phyloP scores from a whole-genome alignment of 2,329 filamentous ascomycete genomes.

The Thermochaetoides dissita region DNA sequence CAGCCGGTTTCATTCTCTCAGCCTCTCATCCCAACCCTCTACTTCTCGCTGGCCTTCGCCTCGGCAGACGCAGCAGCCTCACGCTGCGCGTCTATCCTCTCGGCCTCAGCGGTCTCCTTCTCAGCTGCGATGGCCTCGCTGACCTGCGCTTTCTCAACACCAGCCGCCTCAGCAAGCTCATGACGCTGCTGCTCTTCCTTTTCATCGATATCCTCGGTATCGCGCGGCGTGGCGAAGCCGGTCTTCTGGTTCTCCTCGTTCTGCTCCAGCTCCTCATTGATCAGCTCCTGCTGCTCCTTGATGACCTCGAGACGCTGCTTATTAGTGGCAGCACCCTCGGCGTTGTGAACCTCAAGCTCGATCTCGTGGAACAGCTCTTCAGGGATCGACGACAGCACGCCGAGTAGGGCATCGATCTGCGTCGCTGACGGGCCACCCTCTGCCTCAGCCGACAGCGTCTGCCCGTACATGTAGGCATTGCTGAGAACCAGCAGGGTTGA shows the following conservation, averaged over 20 bases:
- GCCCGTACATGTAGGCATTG: conserved; percentile 94
- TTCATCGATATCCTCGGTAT: conserved; percentile 87
- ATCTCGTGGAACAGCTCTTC: conserved; percentile 99
- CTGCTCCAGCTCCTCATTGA: conserved; percentile 92
- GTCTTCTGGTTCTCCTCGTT: conserved; percentile 65
- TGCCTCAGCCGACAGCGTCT: conserved; percentile 54
- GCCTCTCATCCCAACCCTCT: background rate
- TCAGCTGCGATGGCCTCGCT: conserved; percentile 43
- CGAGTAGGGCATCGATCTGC: conserved; percentile 85
- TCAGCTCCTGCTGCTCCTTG: conserved; percentile 96
- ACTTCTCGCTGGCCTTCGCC: conserved; percentile 7
- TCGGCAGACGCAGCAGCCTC: conserved; percentile 16
- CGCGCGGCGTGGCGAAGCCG: conserved; percentile 63
- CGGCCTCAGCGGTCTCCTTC: conserved; percentile 33
- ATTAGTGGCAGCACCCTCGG: conserved; percentile 94
- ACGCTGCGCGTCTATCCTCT: conserved; percentile 26
- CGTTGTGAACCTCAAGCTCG: conserved; percentile 91
- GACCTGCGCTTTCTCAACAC: conserved; percentile 33
- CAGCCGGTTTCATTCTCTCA: background rate
- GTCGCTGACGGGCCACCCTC: conserved; percentile 59
- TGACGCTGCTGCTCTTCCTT: conserved; percentile 70
- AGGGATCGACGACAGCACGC: conserved; percentile 85
- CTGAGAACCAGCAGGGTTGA: conserved; percentile 89
- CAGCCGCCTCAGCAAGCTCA: conserved; percentile 33
- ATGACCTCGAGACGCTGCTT: conserved; percentile 96